Percentiles rank a stretch among this genome's conserved stretches.
These are phyloP conservation scores for Botrytis medusae DNA, from an alignment of 2,329 filamentous ascomycete species.

Conservation along the genomic window DNA sequence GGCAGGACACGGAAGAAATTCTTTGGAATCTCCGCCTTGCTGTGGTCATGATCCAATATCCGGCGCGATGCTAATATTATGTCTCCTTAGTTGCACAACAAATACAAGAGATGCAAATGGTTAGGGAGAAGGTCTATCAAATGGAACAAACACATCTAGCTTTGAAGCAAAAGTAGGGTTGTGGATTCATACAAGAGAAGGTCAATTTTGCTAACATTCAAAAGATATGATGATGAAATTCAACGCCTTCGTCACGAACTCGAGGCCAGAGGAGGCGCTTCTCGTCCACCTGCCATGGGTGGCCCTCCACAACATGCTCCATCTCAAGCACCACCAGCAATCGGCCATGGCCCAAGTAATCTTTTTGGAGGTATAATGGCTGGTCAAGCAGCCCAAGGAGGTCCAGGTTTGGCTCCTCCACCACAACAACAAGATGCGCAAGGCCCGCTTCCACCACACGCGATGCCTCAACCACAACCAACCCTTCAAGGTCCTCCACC, in stretches of 20 bases:
- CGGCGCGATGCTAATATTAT: slow-evolving; percentile 14
- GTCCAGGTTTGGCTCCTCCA: slow-evolving; percentile 77
- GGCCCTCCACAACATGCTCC: slow-evolving; percentile 76
- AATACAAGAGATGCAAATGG: slow-evolving; percentile 91
- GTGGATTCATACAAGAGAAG: background rate
- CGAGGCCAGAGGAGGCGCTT: slow-evolving; percentile 65
- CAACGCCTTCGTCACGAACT: slow-evolving; percentile 83
- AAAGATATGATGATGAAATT: slow-evolving; percentile 92
- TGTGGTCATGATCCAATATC: background rate
- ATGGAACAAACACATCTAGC: slow-evolving; percentile 87
- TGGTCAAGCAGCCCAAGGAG: slow-evolving; percentile 77
- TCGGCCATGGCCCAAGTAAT: slow-evolving; percentile 85
- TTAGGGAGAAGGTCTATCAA: slow-evolving; percentile 88
- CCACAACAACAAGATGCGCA: slow-evolving; percentile 48
- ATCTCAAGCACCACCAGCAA: slow-evolving; percentile 76
- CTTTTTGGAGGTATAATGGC: slow-evolving; percentile 96
- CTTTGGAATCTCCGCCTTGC: background rate
- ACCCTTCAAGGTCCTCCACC: slow-evolving; percentile 50
- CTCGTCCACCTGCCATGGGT: slow-evolving; percentile 66
- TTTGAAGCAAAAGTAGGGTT: slow-evolving; percentile 84
- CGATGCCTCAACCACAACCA: slow-evolving; percentile 63
- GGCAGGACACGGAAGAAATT: background rate
- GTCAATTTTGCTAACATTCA: slow-evolving; percentile 20
- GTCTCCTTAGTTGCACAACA: slow-evolving; percentile 72
- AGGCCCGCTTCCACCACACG: slow-evolving; percentile 21